A percentile compares a stretch with the other conserved stretches of the same genome.
phyloP scores from a whole-genome alignment of 352 stramenopile species.

The Peronospora destructor region DNA sequence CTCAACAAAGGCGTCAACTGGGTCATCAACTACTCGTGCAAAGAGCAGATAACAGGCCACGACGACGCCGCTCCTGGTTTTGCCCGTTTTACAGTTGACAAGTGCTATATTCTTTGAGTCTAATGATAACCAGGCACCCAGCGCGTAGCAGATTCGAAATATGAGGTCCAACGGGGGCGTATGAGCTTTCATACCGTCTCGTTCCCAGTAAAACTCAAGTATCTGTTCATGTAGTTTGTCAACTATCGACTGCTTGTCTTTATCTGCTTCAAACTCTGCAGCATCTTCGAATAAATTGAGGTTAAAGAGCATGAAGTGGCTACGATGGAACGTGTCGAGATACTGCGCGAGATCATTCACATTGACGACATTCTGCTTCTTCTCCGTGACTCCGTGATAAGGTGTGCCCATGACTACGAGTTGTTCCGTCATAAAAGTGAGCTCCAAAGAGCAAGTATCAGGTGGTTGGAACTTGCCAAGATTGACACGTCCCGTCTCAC shows the following conservation, averaged over 20 bases:
- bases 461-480: too few relatives aligned
- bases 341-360: conserved; percentile 53
- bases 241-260: conserved; percentile 19
- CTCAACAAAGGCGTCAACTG: conserved; percentile 83
- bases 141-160: conserved; percentile 89
- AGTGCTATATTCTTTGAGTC: conserved; percentile 76
- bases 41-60: conserved; percentile 92
- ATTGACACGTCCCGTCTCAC: too few relatives aligned
- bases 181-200: conserved; percentile 76
- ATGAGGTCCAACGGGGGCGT: conserved; percentile 76
- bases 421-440: conserved; percentile 70
- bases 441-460: conserved; percentile 40
- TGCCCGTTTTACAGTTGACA: conserved; percentile 88
- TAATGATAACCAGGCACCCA: conserved; percentile 88
- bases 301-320: conserved; percentile 78
- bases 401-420: conserved; percentile 60
- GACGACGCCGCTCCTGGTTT: conserved; percentile 90
- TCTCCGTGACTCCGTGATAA: conserved; percentile 46
- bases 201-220: conserved; percentile 80
- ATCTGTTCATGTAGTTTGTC: conserved; percentile 70
- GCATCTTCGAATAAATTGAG: conserved; percentile 50
- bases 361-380: conserved; percentile 71
- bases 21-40: conserved; percentile 53
- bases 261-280: conserved; percentile 1
- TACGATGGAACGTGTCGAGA: conserved; percentile 45